Evolutionary conservation across 106 monocot species (phyloP), one percentile per base, ranked within the genome.

Genomic region (Agapanthus africanus): DNA sequence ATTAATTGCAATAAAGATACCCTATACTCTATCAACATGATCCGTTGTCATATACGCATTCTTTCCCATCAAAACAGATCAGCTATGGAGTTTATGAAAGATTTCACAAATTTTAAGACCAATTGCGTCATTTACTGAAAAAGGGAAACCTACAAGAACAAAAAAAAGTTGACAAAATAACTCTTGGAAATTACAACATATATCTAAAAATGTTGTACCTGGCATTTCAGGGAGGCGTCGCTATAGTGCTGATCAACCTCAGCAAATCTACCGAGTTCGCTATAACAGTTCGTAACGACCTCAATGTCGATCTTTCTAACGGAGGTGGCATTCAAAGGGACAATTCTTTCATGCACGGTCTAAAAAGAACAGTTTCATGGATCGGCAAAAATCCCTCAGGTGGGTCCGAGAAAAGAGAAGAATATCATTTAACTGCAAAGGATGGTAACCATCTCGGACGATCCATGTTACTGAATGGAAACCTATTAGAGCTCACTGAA

Each of bases 361-460:
- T 90, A 11, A 90, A 90, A 70, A 77, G 73, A 46, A 70, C 87
- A 1, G 87, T 87, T 15, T 82, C 82, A 22, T 84, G 90, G 93
- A 59, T 87, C 3, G 84, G 93, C 37, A 80, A 59, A 22, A 79
- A 77, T 37, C 49, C 78, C 19, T 84, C 77, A 3, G 78, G 74
- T 59, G 78, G 66, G 15, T 57, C 72, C 1, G 67, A 71, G 34
- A 62, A 16, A 34, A 82, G 90, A 71, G 87, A 94, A 67, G 93
- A 94, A 41, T 91, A 87, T 49, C 91, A 82, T 79, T 72, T 91
- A 4, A 91, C 87, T 3, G 63, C 76, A 0, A 65, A 75, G 46
- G 79, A 77, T 33, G 85, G 83, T 1, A 56, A 84, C 46, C 68
- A 70, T 51, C 51, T 65, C 26, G 81, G 87, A 65, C 59, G 54